Evolutionary conservation across 2,329 filamentous ascomycete species (phyloP).

Genomic region (Herpotrichia juniperi): DNA sequence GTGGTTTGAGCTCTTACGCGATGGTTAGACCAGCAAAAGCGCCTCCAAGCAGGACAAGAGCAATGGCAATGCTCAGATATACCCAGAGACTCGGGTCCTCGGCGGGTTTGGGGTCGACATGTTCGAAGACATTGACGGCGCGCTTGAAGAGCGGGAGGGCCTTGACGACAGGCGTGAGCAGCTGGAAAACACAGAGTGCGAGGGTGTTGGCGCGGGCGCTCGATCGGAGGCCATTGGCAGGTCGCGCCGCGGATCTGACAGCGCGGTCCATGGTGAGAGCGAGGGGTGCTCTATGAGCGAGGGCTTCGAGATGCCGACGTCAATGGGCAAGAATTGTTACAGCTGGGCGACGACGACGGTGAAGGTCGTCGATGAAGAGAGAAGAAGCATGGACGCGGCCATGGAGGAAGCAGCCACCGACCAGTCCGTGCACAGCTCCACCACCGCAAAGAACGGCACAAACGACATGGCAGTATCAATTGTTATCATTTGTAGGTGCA

Average conservation of each 20-base stretch:
- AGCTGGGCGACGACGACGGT: neutral
- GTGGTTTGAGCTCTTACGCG: constrained; percentile 62
- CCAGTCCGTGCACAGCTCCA: too few species aligned
- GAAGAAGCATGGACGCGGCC: neutral
- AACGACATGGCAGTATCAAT: too few species aligned
- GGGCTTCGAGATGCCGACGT: neutral
- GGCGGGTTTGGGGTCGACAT: constrained; percentile 41
- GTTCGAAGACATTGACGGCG: constrained; percentile 25
- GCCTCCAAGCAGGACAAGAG: constrained; percentile 84
- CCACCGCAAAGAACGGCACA: too few species aligned
- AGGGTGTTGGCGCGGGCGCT: constrained; percentile 32
- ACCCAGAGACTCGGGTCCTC: constrained; percentile 76
- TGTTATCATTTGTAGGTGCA: too few species aligned
- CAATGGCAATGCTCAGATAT: constrained; percentile 77
- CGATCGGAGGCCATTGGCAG: constrained; percentile 35
- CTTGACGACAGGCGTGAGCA: constrained; percentile 38
- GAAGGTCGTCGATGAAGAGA: neutral
- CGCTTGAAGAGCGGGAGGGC: constrained; percentile 40
- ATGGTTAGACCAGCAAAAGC: constrained; percentile 95
- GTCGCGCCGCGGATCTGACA: constrained; percentile 29
- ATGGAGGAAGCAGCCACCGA: too few species aligned
- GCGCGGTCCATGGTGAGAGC: constrained; percentile 31
- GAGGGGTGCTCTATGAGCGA: neutral
- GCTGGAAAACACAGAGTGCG: constrained; percentile 37
- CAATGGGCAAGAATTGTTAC: neutral